Evolutionary conservation across 352 stramenopile genomes (phyloP), one percentile per base, ranked within the genome.

Genomic region (Heterotrichella gracilis): DNA sequence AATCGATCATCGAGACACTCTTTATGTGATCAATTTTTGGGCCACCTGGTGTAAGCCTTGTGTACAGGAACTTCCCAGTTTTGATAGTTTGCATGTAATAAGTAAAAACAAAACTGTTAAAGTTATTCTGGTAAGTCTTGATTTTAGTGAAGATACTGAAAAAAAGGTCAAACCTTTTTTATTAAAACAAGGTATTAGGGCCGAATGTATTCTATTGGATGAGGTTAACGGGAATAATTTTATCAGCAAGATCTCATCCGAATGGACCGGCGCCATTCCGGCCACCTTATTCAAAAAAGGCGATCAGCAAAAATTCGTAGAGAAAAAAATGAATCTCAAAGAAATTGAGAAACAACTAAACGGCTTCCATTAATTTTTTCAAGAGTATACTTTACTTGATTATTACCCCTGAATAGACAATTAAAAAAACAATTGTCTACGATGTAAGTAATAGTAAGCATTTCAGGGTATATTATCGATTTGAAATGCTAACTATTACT

Each of bases 251-350:
- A 53, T 53, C 32, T 53, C 32, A 17, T 9, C 32, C 9, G 9
- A 53, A 53, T 53, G 32, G 32, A 53, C 9, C 32, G 32, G 32
- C n/a, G 32, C 32, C 32, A 53, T 53, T 17, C 32, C 32, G 9
- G 32, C 32, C n/a, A 53, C 32, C 9, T n/a, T 53, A 17, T 53
- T 53, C n/a, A 53, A 53, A 53, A 9, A 53, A 17, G 32, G 32
- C 32, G 32, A 9, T 17, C 9, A 53, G n/a, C 9, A 17, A n/a
- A n/a, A 17, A n/a, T 53, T 53, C 9, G 9, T 53, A n/a, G 32
- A 53, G n/a, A 9, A 53, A 53, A 53, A 53, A 53, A n/a, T 53
- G 32, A 53, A 53, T 53, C n/a, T 53, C 9, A 53, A 53, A 53
- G 32, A 17, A 9, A 9, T 53, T 53, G 32, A 53, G n/a, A n/a